Evolutionary conservation across 768 basidiomycete genomes (phyloP).

Genomic region (Butyriboletus loyo): DNA sequence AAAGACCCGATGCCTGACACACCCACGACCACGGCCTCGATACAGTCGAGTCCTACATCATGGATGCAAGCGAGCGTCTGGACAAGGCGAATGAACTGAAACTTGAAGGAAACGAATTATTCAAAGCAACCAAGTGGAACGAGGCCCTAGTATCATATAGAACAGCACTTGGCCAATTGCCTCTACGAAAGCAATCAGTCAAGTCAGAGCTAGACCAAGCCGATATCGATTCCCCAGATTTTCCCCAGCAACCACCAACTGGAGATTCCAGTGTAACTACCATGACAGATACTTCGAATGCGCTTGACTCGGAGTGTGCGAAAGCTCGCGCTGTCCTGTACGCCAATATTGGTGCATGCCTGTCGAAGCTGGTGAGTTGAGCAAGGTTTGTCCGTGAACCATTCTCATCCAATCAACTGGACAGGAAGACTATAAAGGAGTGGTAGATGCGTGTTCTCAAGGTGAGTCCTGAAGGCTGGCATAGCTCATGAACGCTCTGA

Average conservation of each 20-base stretch:
- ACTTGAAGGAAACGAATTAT: slow-evolving; percentile 69
- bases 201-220: slow-evolving; percentile 16
- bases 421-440: slow-evolving; percentile 77
- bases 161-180: slow-evolving; percentile 64
- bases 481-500: not conserved
- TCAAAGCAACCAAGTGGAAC: slow-evolving; percentile 62
- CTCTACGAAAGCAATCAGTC: slow-evolving; percentile 38
- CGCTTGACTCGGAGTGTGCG: slow-evolving; percentile 44
- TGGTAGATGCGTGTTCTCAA: slow-evolving; percentile 76
- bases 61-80: slow-evolving; percentile 40
- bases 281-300: slow-evolving; percentile 23
- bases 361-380: slow-evolving; percentile 66
- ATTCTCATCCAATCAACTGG: slow-evolving; percentile 1
- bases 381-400: not conserved
- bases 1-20: not conserved
- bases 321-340: slow-evolving; percentile 70
- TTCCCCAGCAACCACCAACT: slow-evolving; percentile 11
- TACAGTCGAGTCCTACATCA: not conserved
- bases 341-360: slow-evolving; percentile 88
- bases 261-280: not conserved
- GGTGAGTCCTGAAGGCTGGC: slow-evolving; percentile 37
- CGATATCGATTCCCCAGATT: slow-evolving; percentile 20
- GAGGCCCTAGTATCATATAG: slow-evolving; percentile 71
- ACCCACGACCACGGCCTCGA: not conserved
- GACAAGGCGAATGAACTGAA: slow-evolving; percentile 62